phyloP scores from a whole-genome alignment of 2,329 filamentous ascomycete genomes.

The Fusarium solani-melongenae region DNA sequence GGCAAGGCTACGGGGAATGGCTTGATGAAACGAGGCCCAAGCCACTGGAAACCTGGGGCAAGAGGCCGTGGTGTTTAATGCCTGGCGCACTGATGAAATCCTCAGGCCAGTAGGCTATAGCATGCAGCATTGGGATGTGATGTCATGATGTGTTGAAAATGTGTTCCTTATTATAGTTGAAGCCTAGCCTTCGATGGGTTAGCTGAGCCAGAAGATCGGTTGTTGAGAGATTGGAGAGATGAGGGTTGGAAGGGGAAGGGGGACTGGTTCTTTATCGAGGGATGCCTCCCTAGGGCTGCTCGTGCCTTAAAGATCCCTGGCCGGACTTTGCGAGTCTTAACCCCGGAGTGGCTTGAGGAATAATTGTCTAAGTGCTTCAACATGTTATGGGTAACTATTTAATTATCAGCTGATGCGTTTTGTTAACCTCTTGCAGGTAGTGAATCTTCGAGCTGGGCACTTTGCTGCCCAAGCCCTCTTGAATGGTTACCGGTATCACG shows the following conservation, averaged over 20 bases:
- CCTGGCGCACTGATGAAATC: not conserved
- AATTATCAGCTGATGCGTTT: not conserved
- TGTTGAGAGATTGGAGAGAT: not conserved
- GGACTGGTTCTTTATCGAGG: not conserved
- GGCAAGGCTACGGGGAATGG: not conserved
- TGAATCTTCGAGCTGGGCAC: not conserved
- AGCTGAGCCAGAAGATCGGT: too few relatives aligned
- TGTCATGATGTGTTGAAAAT: too few relatives aligned
- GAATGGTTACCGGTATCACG: not conserved
- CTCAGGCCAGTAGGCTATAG: not conserved
- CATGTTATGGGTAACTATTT: not conserved
- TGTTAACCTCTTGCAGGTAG: not conserved
- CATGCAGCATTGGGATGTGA: too few relatives aligned
- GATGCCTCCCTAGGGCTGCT: not conserved
- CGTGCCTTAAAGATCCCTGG: not conserved
- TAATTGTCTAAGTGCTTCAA: not conserved
- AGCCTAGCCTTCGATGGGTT: too few relatives aligned
- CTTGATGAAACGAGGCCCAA: not conserved
- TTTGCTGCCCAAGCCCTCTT: not conserved
- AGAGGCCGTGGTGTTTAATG: not conserved
- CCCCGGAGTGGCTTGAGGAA: not conserved
- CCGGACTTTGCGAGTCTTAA: not conserved
- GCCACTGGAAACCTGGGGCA: not conserved
- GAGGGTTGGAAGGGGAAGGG: not conserved
- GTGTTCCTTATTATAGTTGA: too few relatives aligned